Conservation (phyloP, 148 eudicot species). For the Fallopia convolvulus region DNA sequence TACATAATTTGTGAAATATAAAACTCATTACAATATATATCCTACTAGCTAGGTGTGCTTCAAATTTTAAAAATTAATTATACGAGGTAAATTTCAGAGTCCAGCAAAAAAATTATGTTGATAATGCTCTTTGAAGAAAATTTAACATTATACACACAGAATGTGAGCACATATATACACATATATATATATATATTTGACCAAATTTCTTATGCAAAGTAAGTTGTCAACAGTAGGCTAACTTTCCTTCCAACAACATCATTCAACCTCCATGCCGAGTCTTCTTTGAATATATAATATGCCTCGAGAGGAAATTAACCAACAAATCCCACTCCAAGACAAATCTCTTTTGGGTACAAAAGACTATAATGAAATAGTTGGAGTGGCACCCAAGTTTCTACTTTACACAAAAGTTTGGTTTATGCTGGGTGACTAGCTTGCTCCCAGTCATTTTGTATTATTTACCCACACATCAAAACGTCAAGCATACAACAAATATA, state of each 20-base stretch:
- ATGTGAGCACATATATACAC: too few species aligned
- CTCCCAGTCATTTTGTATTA: neutral
- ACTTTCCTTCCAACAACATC: neutral
- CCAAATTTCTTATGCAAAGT: neutral
- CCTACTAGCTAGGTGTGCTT: too few species aligned
- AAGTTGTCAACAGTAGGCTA: neutral
- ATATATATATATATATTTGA: neutral
- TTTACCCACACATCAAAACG: neutral
- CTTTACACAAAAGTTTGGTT: neutral
- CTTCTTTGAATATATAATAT: neutral
- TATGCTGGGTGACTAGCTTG: neutral
- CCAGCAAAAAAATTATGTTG: too few species aligned
- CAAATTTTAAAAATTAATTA: too few species aligned
- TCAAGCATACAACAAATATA: neutral
- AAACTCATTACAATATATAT: too few species aligned
- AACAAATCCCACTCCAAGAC: neutral
- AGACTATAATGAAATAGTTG: neutral
- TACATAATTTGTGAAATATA: too few species aligned
- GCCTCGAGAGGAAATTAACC: neutral
- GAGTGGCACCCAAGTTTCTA: neutral
- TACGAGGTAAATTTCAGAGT: too few species aligned
- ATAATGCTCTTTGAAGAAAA: too few species aligned
- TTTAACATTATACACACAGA: too few species aligned
- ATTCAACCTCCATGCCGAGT: neutral
- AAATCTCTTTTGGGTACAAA: slow-evolving; percentile 3